Base-by-base conservation (phyloP, 495 filamentous ascomycete species). In the Talaromyces ruber region DNA sequence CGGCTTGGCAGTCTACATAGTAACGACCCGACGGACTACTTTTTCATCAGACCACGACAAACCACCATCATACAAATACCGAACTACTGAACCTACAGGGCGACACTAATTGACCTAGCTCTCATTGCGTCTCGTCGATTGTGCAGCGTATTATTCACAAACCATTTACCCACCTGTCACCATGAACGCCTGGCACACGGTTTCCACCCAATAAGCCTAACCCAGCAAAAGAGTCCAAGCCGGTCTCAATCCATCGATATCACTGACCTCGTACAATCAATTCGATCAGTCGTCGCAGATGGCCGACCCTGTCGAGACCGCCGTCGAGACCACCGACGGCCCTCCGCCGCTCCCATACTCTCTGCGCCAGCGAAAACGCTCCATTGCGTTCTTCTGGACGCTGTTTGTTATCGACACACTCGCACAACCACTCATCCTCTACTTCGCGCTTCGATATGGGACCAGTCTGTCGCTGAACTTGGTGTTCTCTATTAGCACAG, bases 401-500 rank as follows among this genome's bases (percentile, higher is more conserved):
- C 68, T 86, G 18, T 82, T 86, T 53, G 58, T 84, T 8, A 59
- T 84, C 32, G 84, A 86, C 64, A 78, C 74, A 21, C 67, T 82
- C 12, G 75, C 70, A 18, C 78, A 86, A 66, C 84, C 84, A 16
- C 70, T 86, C 37, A 76, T 70, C 2, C 70, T 87, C 11, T 86
- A 86, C 65, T 87, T 79, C 71, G 72, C 74, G 25, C 71, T 86
- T 14, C 82, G 78, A 77, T 86, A 84, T 66, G 74, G 68, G 54
- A 83, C 80, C 18, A 70, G 75, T 65, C 64, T 86, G 18, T 83
- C 81, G 43, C 77, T 79, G 55, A 85, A 85, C 58, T 62, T 83
- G 63, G 82, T 86, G 29, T 85, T 86, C 67, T 80, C 77, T 11
- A 84, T 86, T 56, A 82, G 81, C 61, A 87, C 84, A 1, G 78